Percentiles rank a stretch among this genome's conserved stretches.
These are phyloP conservation scores for Arthroderma sp. DNA, from an alignment of 2,329 filamentous ascomycete genomes.

Conservation along the genomic window DNA sequence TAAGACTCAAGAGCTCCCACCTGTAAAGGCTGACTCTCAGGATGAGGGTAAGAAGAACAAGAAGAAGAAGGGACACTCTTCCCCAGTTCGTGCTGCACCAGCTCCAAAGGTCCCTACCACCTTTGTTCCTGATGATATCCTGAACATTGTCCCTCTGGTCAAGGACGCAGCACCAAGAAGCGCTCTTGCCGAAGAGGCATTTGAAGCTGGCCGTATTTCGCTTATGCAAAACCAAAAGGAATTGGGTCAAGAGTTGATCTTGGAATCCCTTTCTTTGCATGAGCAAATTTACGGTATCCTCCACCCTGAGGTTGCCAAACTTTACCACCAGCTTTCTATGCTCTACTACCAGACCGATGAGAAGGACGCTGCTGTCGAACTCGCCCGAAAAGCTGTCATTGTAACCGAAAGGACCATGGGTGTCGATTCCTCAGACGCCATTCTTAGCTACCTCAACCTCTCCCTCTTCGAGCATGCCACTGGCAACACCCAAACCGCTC, in stretches of 20 bases:
- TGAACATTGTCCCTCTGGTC: conserved; percentile 86
- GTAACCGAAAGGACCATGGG: conserved; percentile 90
- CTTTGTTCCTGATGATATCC: conserved; percentile 71
- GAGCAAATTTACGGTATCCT: conserved; percentile 98
- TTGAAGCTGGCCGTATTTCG: conserved; percentile 94
- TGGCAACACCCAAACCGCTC: conserved; percentile 77
- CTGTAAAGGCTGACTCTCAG: conserved; percentile 19
- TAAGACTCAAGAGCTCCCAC: conserved; percentile 20
- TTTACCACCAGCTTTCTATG: conserved; percentile 91
- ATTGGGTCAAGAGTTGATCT: conserved; percentile 82
- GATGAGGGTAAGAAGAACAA: conserved; percentile 38
- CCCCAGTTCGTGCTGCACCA: conserved; percentile 32
- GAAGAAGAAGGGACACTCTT: conserved; percentile 38
- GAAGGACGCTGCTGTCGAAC: conserved; percentile 87
- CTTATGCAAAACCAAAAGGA: conserved; percentile 90
- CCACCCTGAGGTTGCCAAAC: conserved; percentile 87
- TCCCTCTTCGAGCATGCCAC: conserved; percentile 86
- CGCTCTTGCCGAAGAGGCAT: conserved; percentile 80
- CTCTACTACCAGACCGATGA: conserved; percentile 97
- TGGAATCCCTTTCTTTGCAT: conserved; percentile 91
- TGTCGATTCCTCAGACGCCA: conserved; percentile 83
- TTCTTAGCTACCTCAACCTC: conserved; percentile 91
- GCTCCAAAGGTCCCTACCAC: conserved; percentile 41
- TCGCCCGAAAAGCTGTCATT: conserved; percentile 91
- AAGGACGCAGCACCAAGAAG: conserved; percentile 91